Evolutionary conservation across 2,329 filamentous ascomycete species (phyloP).

Genomic region (Gaeumannomyces tritici): DNA sequence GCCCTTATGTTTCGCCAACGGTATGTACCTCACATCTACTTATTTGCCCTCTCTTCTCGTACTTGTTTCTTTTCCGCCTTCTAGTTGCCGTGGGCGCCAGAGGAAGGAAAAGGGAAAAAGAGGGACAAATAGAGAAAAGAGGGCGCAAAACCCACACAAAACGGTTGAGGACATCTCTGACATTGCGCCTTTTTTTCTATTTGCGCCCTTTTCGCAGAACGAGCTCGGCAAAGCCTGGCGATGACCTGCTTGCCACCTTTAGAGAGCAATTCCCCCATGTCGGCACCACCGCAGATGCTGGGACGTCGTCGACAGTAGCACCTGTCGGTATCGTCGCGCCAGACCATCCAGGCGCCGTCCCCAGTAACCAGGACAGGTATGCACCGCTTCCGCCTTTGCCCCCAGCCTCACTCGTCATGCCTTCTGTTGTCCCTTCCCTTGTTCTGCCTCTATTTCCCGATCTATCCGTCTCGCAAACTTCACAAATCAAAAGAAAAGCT

Average conservation of each 20-base stretch:
- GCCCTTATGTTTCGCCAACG: slow-evolving; percentile 24
- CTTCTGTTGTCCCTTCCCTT: not conserved
- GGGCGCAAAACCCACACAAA: not conserved
- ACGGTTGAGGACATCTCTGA: not conserved
- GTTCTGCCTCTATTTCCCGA: not conserved
- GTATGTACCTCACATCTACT: slow-evolving; percentile 11
- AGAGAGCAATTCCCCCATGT: slow-evolving; percentile 75
- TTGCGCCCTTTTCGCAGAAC: slow-evolving; percentile 39
- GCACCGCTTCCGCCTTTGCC: not conserved
- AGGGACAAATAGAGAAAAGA: not conserved
- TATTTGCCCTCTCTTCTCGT: not conserved
- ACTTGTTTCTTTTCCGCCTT: not conserved
- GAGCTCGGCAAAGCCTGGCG: slow-evolving; percentile 75
- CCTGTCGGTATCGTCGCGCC: slow-evolving; percentile 25
- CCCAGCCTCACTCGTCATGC: not conserved
- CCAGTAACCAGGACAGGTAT: slow-evolving; percentile 21
- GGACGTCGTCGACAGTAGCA: slow-evolving; percentile 33
- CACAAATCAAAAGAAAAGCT: not conserved
- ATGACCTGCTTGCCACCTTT: slow-evolving; percentile 77
- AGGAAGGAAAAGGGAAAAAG: too few species aligned
- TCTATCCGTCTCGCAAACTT: too few species aligned
- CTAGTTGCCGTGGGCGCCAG: not conserved
- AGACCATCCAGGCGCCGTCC: slow-evolving; percentile 19
- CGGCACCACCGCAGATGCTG: slow-evolving; percentile 25
- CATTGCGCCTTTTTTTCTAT: not conserved